These are phyloP conservation scores for Acanthamoeba castellanii DNA, from an alignment of 208 protist genomes.

Conservation along the genomic window DNA sequence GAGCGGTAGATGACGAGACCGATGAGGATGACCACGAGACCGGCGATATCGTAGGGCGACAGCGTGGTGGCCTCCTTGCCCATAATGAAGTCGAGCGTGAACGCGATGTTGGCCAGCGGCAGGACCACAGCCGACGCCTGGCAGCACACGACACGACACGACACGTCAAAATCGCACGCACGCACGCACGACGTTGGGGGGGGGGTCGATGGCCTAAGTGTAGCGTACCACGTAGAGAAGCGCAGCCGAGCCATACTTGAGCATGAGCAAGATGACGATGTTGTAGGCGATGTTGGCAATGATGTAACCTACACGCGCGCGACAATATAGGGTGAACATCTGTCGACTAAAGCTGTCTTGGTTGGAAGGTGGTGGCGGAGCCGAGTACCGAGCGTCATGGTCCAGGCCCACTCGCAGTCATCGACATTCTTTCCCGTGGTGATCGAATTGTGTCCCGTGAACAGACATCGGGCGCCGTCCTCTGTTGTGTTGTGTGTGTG, in stretches of 20 bases:
- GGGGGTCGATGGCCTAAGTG: not conserved
- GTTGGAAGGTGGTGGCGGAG: not conserved
- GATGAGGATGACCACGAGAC: constrained; percentile 69
- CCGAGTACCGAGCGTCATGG: constrained; percentile 61
- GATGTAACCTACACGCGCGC: constrained; percentile 74
- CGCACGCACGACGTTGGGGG: no score
- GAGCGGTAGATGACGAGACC: constrained; percentile 74
- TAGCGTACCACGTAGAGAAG: constrained; percentile 61
- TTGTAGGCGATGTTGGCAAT: constrained; percentile 75
- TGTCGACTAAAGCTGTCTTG: not conserved
- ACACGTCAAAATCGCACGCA: not conserved
- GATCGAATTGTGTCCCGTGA: constrained; percentile 73
- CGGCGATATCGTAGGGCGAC: constrained; percentile 70
- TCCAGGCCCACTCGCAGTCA: constrained; percentile 67
- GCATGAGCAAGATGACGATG: constrained; percentile 74
- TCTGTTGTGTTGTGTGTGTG: not conserved
- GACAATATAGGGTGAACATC: no score
- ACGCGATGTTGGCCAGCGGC: constrained; percentile 77
- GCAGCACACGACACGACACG: not conserved
- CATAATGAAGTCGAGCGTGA: constrained; percentile 78
- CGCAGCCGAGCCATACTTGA: constrained; percentile 75
- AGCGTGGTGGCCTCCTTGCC: constrained; percentile 57
- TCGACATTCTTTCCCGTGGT: not conserved
- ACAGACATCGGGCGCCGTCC: constrained; percentile 67
- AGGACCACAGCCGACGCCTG: constrained; percentile 71